These are phyloP conservation scores for Globisporangium uncinulatum DNA, from an alignment of 352 stramenopile species.

Conservation along the genomic window DNA sequence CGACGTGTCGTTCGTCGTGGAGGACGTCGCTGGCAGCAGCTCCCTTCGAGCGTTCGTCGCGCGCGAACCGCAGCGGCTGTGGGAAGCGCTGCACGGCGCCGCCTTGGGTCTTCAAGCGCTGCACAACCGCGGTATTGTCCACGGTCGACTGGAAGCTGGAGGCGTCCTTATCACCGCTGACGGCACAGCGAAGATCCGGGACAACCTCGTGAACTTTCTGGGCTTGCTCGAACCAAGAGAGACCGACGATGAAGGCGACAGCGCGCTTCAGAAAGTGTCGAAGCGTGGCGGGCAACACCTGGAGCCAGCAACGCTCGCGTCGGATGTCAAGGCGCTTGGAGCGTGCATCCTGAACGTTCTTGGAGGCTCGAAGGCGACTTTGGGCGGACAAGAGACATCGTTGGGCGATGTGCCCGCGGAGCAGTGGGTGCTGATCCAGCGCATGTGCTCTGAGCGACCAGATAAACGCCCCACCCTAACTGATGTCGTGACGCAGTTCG, in stretches of 20 bases:
- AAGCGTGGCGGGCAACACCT: not conserved
- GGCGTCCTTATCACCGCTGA: not conserved
- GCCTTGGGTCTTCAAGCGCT: conserved; percentile 5
- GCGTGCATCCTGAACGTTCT: not conserved
- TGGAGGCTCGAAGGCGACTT: not conserved
- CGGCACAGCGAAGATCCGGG: conserved; percentile 1
- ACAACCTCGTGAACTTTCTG: not conserved
- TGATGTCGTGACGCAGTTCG: not conserved
- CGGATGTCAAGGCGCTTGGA: conserved; percentile 4
- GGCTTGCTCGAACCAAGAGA: not conserved
- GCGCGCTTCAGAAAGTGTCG: not conserved
- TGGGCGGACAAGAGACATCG: too few species aligned
- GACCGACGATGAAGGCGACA: not conserved
- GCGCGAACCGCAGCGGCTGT: not conserved
- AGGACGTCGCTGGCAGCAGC: not conserved
- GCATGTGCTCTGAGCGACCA: conserved; percentile 3
- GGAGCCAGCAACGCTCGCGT: not conserved
- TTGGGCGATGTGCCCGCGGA: not conserved
- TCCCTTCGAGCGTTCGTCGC: not conserved
- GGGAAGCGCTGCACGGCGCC: conserved; percentile 2
- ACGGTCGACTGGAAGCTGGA: not conserved
- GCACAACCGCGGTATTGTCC: conserved; percentile 1
- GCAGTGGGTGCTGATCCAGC: conserved; percentile 1
- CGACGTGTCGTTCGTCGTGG: conserved; percentile 4
- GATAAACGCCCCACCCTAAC: conserved; percentile 1